Conservation (phyloP, 2,329 filamentous ascomycete species). For the Colletotrichum horii region DNA sequence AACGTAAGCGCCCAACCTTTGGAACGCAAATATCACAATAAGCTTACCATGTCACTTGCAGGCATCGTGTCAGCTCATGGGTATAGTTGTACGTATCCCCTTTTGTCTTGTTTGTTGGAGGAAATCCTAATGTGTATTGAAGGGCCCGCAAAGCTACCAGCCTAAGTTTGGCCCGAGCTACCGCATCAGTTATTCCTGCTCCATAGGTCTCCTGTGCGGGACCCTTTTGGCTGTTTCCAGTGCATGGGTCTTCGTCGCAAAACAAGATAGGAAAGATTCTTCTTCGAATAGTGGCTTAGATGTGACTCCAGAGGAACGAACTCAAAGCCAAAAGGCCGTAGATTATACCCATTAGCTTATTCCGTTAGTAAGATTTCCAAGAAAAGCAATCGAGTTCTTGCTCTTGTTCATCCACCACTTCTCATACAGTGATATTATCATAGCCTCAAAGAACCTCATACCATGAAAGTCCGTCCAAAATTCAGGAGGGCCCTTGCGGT, state of each 20-base stretch:
- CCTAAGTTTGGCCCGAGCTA: slow-evolving; percentile 42
- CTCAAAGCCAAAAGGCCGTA: background rate
- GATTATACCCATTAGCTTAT: background rate
- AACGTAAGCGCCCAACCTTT: slow-evolving; percentile 27
- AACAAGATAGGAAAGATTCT: slow-evolving; percentile 10
- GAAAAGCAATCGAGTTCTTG: background rate
- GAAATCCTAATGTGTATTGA: background rate
- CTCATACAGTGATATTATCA: background rate
- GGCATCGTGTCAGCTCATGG: slow-evolving; percentile 37
- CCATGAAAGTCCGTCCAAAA: background rate
- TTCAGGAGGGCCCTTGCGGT: background rate
- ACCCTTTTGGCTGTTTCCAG: slow-evolving; percentile 26
- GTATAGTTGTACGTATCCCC: slow-evolving; percentile 34
- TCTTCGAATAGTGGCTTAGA: background rate
- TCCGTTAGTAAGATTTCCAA: background rate
- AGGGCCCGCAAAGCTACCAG: slow-evolving; percentile 44
- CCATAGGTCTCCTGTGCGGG: slow-evolving; percentile 35
- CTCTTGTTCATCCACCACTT: background rate
- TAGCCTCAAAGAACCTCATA: background rate
- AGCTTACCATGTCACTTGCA: background rate
- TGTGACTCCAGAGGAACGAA: background rate
- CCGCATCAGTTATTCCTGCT: slow-evolving; percentile 38
- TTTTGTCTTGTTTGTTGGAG: no score
- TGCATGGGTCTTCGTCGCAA: slow-evolving; percentile 26
- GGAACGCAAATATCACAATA: background rate